Conservation (phyloP, 139 green algal species). For the Micractinium sp. region DNA sequence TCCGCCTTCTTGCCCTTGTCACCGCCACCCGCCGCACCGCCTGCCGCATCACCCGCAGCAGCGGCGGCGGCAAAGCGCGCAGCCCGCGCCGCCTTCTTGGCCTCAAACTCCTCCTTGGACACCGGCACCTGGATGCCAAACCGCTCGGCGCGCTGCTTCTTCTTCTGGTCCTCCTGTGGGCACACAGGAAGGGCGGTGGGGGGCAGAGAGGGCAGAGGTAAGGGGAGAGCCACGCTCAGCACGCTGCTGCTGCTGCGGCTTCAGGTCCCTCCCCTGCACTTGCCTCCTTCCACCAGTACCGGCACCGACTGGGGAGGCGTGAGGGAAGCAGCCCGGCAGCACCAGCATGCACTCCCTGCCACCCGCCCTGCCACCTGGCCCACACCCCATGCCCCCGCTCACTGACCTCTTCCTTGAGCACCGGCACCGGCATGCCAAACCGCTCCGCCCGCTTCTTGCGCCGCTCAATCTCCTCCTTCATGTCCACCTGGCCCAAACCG, state of each 20-base stretch:
- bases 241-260: not conserved
- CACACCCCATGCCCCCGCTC: not conserved
- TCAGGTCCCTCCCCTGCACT: not conserved
- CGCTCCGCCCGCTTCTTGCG: slow-evolving; percentile 53
- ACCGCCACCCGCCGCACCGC: not conserved
- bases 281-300: not conserved
- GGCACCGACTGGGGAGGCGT: not conserved
- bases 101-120: slow-evolving; percentile 33
- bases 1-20: not conserved
- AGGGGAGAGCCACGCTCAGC: not conserved
- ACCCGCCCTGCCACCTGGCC: no score
- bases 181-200: not conserved
- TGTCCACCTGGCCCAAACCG: slow-evolving; percentile 40
- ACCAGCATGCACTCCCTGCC: not conserved
- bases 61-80: slow-evolving; percentile 37
- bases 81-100: slow-evolving; percentile 35
- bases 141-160: slow-evolving; percentile 33
- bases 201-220: not conserved
- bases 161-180: slow-evolving; percentile 37
- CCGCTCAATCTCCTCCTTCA: slow-evolving; percentile 44
- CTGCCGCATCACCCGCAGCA: not conserved
- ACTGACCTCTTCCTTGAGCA: slow-evolving; percentile 38
- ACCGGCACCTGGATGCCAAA: slow-evolving; percentile 29
- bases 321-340: not conserved
- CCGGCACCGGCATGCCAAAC: slow-evolving; percentile 50